Base-by-base conservation (phyloP, 129 eudicot species). In the Artemisia argyi region DNA sequence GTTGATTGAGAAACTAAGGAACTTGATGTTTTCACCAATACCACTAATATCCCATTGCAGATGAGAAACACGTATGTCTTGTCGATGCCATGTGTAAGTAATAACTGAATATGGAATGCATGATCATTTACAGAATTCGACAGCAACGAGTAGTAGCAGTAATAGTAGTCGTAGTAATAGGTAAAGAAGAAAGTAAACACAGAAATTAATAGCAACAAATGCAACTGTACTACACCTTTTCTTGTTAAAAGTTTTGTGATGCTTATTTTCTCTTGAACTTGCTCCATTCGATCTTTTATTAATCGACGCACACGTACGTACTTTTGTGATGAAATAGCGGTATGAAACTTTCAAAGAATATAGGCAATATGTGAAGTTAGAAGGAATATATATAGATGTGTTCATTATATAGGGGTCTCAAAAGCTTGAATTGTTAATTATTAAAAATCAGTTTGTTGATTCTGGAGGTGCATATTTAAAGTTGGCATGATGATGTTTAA, bases 11-110 rank as follows among this genome's bases (percentile, higher is more conserved):
- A 54, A 16, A 66, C 46, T 7, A 75, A 28, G 50, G 79, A 75
- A 46, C 79, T 66, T 2, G 79, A 66, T 4, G 73, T 75, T 62
- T 66, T 55, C 32, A 75, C 60, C 26, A 75, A 46, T 49, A 75
- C 73, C 66, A 55, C 73, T 66, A 75, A 55, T 75, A 75, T 75
- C 58, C 79, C 79, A 28, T 75, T 66, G 66, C 79, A 75, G 11
- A 66, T 65, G 32, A 75, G 66, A 55, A 75, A 75, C 22, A 75
- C 39, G 1, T 66, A 66, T 1, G 66, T 65, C 65, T 75, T 66
- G 59, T 75, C 66, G 55, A 75, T 16, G n/a, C 57, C 28, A 14
- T 75, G 58, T 66, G 79, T 46, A 30, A 55, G 13, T 13, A 66
- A 30, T 42, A 66, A 55, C 66, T 26, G 20, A 7, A 66, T 24